Evolutionary conservation across 1,139 yeast genomes (phyloP).

Genomic region (Fermentozyma sake): DNA sequence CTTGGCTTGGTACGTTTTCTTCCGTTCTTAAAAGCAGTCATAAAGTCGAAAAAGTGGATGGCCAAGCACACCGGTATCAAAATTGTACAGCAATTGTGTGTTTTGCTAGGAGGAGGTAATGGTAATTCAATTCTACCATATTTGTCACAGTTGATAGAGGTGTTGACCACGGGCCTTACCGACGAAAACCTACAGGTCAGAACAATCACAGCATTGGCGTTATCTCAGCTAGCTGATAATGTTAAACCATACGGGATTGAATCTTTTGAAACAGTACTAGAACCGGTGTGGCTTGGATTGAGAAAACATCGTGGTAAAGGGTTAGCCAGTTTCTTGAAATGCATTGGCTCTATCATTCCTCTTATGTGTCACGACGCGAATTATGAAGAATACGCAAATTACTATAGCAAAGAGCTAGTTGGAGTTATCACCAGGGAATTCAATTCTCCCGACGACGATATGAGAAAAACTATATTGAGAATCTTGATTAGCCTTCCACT

Average conservation of each 20-base stretch:
- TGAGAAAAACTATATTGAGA: conserved; percentile 67
- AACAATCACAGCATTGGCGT: conserved; percentile 63
- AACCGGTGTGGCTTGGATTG: conserved; percentile 79
- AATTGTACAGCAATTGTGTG: conserved; percentile 71
- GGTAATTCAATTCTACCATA: conserved; percentile 62
- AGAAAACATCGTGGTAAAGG: conserved; percentile 73
- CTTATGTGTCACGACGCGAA: conserved; percentile 59
- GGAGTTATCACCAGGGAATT: conserved; percentile 67
- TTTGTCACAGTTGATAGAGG: conserved; percentile 57
- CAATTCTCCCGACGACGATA: conserved; percentile 81
- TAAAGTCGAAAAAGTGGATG: conserved; percentile 77
- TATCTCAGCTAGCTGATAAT: conserved; percentile 79
- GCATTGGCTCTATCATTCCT: conserved; percentile 79
- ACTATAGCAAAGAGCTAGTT: conserved; percentile 73
- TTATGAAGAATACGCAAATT: conserved; percentile 69
- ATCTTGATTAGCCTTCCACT: conserved; percentile 32
- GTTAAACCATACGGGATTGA: conserved; percentile 89
- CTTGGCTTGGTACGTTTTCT: conserved; percentile 67
- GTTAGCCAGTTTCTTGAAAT: conserved; percentile 70
- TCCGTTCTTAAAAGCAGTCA: conserved; percentile 82
- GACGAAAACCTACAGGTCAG: conserved; percentile 73
- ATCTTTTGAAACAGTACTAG: conserved; percentile 67
- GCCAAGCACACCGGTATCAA: conserved; percentile 87
- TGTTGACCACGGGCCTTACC: conserved; percentile 55
- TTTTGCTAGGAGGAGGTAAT: conserved; percentile 63